A percentile compares a stretch with the other conserved stretches of the same genome.
Conservation (phyloP, 306 rosid species). For the Lithocarpus polystachyus region DNA sequence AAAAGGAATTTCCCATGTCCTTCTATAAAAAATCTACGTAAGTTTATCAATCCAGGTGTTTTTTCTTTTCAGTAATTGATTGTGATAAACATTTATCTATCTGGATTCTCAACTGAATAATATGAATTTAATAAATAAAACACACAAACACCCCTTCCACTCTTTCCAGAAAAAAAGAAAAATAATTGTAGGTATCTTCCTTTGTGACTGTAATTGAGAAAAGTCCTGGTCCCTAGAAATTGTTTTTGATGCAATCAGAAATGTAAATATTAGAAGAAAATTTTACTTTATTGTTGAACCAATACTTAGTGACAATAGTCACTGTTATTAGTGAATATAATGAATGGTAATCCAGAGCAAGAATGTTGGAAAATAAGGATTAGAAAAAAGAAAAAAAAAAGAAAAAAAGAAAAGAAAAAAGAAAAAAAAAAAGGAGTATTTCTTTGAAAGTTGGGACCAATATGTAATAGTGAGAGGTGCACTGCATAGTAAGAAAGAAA, state of each 20-base stretch:
- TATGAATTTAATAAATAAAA: not conserved
- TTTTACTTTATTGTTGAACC: not conserved
- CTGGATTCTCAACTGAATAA: not conserved
- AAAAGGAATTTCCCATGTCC: constrained; percentile 72
- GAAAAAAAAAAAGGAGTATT: not conserved
- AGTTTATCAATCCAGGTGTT: constrained; percentile 21
- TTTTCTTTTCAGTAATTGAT: not conserved
- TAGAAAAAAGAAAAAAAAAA: not conserved
- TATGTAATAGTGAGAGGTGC: not conserved
- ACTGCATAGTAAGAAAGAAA: not conserved
- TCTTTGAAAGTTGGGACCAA: not conserved
- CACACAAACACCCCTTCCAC: not conserved
- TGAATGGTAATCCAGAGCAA: not conserved
- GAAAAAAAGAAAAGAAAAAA: too few relatives aligned
- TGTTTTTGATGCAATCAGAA: not conserved
- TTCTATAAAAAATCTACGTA: constrained; percentile 35
- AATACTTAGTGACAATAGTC: not conserved
- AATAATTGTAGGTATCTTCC: not conserved
- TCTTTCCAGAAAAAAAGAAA: not conserved
- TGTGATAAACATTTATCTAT: not conserved
- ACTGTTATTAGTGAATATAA: not conserved
- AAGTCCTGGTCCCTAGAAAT: not conserved
- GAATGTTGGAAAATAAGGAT: not conserved
- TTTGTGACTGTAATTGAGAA: not conserved
- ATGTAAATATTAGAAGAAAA: not conserved